A percentile compares a stretch with the other conserved stretches of the same genome.
phyloP scores from a whole-genome alignment of 2,329 filamentous ascomycete species.

The Samsoniella hepiali region DNA sequence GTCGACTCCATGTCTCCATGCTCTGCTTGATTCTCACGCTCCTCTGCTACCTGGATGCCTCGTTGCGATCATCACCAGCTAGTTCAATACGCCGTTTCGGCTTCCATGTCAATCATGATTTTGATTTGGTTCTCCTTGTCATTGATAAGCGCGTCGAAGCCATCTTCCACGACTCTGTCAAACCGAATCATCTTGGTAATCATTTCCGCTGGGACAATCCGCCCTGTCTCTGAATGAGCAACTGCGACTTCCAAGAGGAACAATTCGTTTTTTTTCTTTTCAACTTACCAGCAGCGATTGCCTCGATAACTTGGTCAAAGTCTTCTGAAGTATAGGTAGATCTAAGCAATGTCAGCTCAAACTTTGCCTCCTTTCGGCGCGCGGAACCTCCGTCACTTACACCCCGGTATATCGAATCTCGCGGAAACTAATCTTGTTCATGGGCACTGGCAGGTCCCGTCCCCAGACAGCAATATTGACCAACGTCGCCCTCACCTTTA shows the following conservation, averaged over 20 bases:
- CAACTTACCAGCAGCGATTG: conserved; percentile 33
- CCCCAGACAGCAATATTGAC: conserved; percentile 67
- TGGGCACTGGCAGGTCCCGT: conserved; percentile 45
- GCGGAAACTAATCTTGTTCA: conserved; percentile 26
- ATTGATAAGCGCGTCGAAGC: conserved; percentile 53
- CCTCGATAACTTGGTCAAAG: conserved; percentile 55
- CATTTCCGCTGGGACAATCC: conserved; percentile 53
- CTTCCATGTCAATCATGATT: conserved; percentile 49
- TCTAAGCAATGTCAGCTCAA: conserved; percentile 18
- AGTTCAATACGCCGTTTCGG: not conserved
- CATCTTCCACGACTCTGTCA: conserved; percentile 54
- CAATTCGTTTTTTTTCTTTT: conserved; percentile 3
- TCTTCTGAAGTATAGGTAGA: conserved; percentile 35
- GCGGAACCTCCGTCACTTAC: conserved; percentile 18
- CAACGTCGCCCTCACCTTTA: conserved; percentile 52
- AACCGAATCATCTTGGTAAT: conserved; percentile 58
- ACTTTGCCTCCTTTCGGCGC: conserved; percentile 21
- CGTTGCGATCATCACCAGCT: too few relatives aligned
- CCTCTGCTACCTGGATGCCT: too few relatives aligned
- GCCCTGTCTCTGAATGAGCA: conserved; percentile 32
- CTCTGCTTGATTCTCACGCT: too few relatives aligned
- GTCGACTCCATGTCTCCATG: too few relatives aligned
- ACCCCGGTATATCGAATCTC: conserved; percentile 26
- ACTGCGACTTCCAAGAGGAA: too few relatives aligned
- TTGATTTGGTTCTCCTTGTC: conserved; percentile 63